Evolutionary conservation across 192 early-diverging fungal species (phyloP).

Genomic region (Mortierella claussenii): DNA sequence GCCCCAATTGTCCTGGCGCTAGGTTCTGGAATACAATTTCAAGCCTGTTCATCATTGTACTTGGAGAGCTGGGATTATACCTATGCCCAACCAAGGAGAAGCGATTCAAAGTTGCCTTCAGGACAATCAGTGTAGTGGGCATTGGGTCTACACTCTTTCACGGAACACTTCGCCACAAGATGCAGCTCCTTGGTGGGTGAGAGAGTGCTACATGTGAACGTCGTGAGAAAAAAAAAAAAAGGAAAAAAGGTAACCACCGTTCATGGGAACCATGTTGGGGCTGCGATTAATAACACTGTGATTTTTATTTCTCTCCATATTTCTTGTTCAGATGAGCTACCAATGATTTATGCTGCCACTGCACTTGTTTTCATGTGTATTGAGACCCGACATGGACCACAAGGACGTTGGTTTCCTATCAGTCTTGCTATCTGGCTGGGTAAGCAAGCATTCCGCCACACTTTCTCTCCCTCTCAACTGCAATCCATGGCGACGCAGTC

Average conservation of each 20-base stretch:
- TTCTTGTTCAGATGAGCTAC: conserved; percentile 34
- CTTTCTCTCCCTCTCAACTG: too few species aligned
- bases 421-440: conserved; percentile 55
- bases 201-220: background rate
- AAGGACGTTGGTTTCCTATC: conserved; percentile 62
- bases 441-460: conserved; percentile 10
- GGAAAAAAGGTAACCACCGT: too few species aligned
- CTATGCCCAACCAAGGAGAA: conserved; percentile 56
- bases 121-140: conserved; percentile 74
- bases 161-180: conserved; percentile 74
- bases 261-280: too few species aligned
- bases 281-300: too few species aligned
- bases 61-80: conserved; percentile 66
- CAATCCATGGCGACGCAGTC: too few species aligned
- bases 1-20: background rate
- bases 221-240: background rate
- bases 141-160: conserved; percentile 83
- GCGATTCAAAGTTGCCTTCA: conserved; percentile 64
- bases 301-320: background rate
- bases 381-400: conserved; percentile 53
- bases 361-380: conserved; percentile 52
- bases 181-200: conserved; percentile 73
- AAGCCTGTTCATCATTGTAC: conserved; percentile 69
- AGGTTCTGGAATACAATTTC: conserved; percentile 71
- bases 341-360: conserved; percentile 53